Base-by-base conservation (phyloP, 208 protist species). In the Crithidia acanthocephali region DNA sequence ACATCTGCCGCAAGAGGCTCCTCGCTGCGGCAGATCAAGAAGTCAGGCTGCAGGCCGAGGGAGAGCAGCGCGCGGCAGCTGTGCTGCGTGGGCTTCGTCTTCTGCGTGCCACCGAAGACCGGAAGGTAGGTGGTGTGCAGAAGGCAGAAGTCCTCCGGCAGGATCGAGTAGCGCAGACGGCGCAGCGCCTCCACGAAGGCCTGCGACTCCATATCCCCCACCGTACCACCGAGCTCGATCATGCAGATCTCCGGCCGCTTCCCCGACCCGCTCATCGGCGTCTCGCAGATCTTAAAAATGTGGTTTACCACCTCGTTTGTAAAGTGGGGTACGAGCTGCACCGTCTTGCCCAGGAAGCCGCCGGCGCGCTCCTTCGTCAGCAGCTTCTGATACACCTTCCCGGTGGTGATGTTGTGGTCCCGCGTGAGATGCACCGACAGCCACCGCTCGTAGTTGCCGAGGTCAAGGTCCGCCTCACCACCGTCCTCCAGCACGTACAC, bases 401-500 rank as follows among this genome's bases (percentile, higher is more conserved):
- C 99, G 7, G 99, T 99, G 3, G 99, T 99, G 75, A 99, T 99
- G 90, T 99, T 99, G 90, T 99, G 97, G 76, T 99, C 95, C 25
- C 90, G 79, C 22, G 72, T 88, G 16, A 99, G 85, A 22, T 82
- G 91, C 28, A 99, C 83, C 51, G 98, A 92, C 61, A 99, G 87
- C 89, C 99, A 99, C 55, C 99, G 97, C 89, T 99, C 99, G 83
- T 99, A 99, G 92, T 99, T 99, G 59, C 99, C 98, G 25, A 99
- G 84, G 75, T 99, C 99, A 3, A 99, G 87, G 68, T 99, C 98
- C 9, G 90, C 95, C 73, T 98, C 89, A 18, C 92, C 98, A 55
- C 99, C 99, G 76, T 99, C 99, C 76, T 99, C 96, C 9, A 99
- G 91, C 2, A 99, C 98, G 85, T 98, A 99, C 27, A 99, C 96